Base-by-base conservation (phyloP, 2,329 filamentous ascomycete genomes). In the Coniosporium tulheliwenetii region DNA sequence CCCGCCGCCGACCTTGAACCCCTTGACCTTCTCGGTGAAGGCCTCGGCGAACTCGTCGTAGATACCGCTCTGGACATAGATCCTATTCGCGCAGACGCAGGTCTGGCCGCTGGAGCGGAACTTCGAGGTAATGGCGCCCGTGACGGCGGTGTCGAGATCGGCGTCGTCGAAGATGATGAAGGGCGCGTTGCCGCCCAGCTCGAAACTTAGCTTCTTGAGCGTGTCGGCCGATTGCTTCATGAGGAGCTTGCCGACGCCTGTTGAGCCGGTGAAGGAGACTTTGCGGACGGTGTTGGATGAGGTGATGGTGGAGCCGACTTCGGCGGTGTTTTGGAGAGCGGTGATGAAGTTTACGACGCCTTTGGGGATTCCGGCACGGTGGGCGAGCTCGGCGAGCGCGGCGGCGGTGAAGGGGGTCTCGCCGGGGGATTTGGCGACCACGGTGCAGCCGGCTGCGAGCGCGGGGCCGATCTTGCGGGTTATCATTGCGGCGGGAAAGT, bases 161-260 rank as follows among this genome's bases (percentile, higher is more conserved):
- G 89, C 84, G 54, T 96, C 89, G 54, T 96, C 86, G 55, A 96
- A 96, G 30, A 96, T 85, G 49, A 96, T 95, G 58, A 95, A 93
- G 1, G 89, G 89, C 0, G 89, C 84, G 58, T 96, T 96, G 38
- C 89, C 91, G 41, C 89, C 89, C 1, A 96, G 79, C 59, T 96
- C 89, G 59, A 94, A 82, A 0, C 84, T 91, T 1, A 84, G 67
- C 56, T 84, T 84, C 72, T 96, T 96, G 26, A 85, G 65, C 0
- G 86, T 94, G 34, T 75, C 72, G 0, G 86, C 76, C 9, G 81
- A 80, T 62, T 95, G 87, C 66, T 83, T 82, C 86, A 95, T 94
- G 41, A 98, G 75, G 64, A 95, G 63, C 49, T 71, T 77, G 16
- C 75, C 75, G 3, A 79, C 75, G 36, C 67, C 67, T 1, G 75